These are phyloP conservation scores for Tylopilus vinaceipallidus DNA, from an alignment of 768 basidiomycete genomes.

Conservation along the genomic window DNA sequence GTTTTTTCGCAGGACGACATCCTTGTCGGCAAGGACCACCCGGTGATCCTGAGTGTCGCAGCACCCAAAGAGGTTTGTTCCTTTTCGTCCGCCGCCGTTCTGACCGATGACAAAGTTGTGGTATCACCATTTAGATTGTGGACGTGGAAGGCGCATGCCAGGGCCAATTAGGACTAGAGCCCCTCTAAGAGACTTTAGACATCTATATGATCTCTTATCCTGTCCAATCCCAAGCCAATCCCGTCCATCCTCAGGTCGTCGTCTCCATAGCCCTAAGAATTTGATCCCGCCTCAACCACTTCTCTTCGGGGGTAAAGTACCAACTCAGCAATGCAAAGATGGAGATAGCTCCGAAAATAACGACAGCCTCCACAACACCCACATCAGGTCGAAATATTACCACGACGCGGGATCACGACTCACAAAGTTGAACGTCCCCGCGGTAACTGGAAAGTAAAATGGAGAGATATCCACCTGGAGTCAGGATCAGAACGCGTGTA, in stretches of 20 bases:
- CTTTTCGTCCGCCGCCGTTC: neutral
- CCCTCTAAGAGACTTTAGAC: slow-evolving; percentile 36
- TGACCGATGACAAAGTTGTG: slow-evolving; percentile 3
- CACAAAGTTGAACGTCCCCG: slow-evolving; percentile 83
- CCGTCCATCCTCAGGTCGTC: slow-evolving; percentile 10
- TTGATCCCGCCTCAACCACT: slow-evolving; percentile 73
- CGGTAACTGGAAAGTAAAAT: slow-evolving; percentile 80
- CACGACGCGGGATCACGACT: slow-evolving; percentile 29
- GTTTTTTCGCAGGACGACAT: slow-evolving; percentile 63
- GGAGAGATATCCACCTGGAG: slow-evolving; percentile 78
- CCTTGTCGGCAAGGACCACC: slow-evolving; percentile 58
- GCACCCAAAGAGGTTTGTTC: slow-evolving; percentile 80
- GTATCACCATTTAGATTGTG: slow-evolving; percentile 42
- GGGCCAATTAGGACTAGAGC: slow-evolving; percentile 62
- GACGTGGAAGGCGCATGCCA: slow-evolving; percentile 83
- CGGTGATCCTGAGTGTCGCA: slow-evolving; percentile 60
- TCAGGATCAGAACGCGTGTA: slow-evolving; percentile 3
- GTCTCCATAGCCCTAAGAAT: slow-evolving; percentile 48
- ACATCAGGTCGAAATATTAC: slow-evolving; percentile 11
- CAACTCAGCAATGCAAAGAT: slow-evolving; percentile 75
- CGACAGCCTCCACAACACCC: slow-evolving; percentile 53
- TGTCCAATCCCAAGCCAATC: neutral
- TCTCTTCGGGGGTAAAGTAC: slow-evolving; percentile 76
- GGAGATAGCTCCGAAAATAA: slow-evolving; percentile 78
- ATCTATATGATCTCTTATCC: slow-evolving; percentile 1